Evolutionary conservation across 202 grass and related monocot genomes (phyloP), one percentile per base, ranked within the genome.

Genomic region (Panicum hallii): DNA sequence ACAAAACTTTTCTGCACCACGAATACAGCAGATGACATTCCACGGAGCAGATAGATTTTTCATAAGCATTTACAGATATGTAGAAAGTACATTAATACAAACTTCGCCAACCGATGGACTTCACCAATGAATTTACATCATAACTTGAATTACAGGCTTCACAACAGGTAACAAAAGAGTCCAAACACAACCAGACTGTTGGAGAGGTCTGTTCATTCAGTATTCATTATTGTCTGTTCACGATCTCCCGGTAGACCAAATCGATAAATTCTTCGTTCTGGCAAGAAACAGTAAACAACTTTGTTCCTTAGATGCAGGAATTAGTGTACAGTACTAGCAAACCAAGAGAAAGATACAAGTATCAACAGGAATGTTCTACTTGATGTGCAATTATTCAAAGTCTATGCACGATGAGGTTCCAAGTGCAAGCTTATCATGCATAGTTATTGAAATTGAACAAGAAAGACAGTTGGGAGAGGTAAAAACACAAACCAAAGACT

Each of bases 241-340:
- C 11, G 64, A 92, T 75, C 87, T 89, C 91, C 22, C 67, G 66
- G 78, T 90, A 87, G 3, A 92, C 67, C 68, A 92, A 87, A 78
- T 92, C 91, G 0, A 87, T 44, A n/a, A 90, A 92, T 65, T 79
- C 66, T 58, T 87, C 72, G 13, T 82, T 90, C 91, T 92, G 78
- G 17, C 53, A 83, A 83, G 26, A 56, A 87, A 86, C 0, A 46
- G 20, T 34, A 36, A 68, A 63, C 11, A 58, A 79, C 28, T 76
- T 28, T 0, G 0, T 60, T 40, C n/a, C 23, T 77, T 14, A 56
- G 62, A 74, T 30, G 9, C 62, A 60, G 3, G 10, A 43, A 30
- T 45, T 65, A 41, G 36, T 47, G 17, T n/a, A 4, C 14, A 16
- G 54, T 56, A 17, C 5, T 36, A 46, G 36, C 47, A 72, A 32